Percentiles rank a stretch among this genome's conserved stretches.
Conservation (phyloP, 2,329 filamentous ascomycete genomes). For the Sphaerostilbella broomeana region DNA sequence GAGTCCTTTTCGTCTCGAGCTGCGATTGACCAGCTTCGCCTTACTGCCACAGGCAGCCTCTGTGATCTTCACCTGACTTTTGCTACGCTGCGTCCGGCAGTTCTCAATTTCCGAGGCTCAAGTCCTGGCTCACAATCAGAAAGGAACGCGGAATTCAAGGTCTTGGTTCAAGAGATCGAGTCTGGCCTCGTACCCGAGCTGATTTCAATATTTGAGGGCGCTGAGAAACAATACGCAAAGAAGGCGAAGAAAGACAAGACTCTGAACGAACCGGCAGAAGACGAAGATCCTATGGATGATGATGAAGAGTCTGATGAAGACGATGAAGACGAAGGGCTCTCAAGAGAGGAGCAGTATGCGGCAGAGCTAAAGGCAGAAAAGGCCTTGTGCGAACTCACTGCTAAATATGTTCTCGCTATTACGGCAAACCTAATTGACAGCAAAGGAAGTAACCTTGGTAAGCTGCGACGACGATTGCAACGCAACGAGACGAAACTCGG, state of each 20-base stretch:
- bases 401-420: constrained; percentile 76
- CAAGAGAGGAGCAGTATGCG: constrained; percentile 53
- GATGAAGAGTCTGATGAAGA: constrained; percentile 50
- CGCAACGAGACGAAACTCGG: constrained; percentile 78
- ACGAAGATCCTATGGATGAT: constrained; percentile 65
- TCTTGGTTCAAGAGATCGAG: constrained; percentile 62
- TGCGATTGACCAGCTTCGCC: constrained; percentile 69
- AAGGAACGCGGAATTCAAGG: constrained; percentile 27
- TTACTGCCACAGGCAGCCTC: constrained; percentile 67
- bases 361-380: constrained; percentile 73
- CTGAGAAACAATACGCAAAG: constrained; percentile 73
- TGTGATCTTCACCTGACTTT: constrained; percentile 81
- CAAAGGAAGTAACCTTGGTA: constrained; percentile 51
- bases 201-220: constrained; percentile 67
- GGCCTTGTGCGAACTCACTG: constrained; percentile 75
- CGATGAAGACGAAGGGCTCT: constrained; percentile 46
- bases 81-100: constrained; percentile 57
- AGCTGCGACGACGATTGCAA: constrained; percentile 63
- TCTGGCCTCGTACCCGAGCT: constrained; percentile 59
- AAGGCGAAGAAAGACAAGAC: constrained; percentile 49
- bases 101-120: constrained; percentile 34
- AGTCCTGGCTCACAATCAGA: constrained; percentile 18
- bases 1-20: constrained; percentile 61
- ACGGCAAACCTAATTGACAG: constrained; percentile 67
- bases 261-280: constrained; percentile 59